phyloP scores from a whole-genome alignment of 106 monocot species.

The Allium cepa region DNA sequence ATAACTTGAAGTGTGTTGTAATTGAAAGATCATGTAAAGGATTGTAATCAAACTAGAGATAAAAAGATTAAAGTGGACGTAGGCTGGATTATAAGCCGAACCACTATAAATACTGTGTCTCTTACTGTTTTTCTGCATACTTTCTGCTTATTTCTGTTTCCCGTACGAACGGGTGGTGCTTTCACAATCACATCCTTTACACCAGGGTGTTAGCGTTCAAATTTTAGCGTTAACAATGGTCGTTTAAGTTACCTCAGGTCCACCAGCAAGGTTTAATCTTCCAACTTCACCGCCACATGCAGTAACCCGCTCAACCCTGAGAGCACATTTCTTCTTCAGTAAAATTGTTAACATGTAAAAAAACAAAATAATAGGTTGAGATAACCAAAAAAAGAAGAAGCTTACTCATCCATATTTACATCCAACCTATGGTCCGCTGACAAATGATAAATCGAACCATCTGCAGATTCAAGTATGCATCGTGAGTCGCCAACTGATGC shows the following conservation, averaged over 20 bases:
- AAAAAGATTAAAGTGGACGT: too few species aligned
- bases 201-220: too few species aligned
- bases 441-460: constrained; percentile 64
- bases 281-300: constrained; percentile 91
- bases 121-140: too few species aligned
- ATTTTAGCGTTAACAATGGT: too few species aligned
- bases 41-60: too few species aligned
- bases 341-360: neutral
- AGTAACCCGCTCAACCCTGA: constrained; percentile 71
- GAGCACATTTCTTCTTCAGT: neutral
- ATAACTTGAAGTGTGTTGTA: too few species aligned
- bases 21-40: too few species aligned
- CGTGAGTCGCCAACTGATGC: constrained; percentile 97
- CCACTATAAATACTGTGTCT: too few species aligned
- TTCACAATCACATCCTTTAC: too few species aligned
- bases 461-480: constrained; percentile 87
- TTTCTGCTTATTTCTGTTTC: too few species aligned
- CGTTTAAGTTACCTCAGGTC: constrained; percentile 43
- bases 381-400: neutral
- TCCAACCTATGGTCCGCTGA: constrained; percentile 91
- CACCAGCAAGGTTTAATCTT: constrained; percentile 67
- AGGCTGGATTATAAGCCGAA: too few species aligned
- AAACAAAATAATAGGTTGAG: neutral
- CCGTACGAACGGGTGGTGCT: too few species aligned
- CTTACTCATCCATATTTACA: constrained; percentile 79